Conservation (phyloP, 345 rosid species). For the Murraya paniculata region DNA sequence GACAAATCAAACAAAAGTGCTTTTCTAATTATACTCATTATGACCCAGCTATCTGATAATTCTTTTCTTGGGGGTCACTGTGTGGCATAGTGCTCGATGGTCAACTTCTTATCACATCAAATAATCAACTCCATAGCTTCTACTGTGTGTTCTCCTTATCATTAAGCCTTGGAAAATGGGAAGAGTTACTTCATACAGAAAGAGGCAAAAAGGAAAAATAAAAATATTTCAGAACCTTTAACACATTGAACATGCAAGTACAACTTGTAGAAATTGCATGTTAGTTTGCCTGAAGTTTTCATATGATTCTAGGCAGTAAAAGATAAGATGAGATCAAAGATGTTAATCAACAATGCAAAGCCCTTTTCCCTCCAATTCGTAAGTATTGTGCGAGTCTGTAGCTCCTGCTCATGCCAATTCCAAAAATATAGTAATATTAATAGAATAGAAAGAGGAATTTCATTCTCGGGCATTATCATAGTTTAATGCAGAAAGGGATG, state of each 20-base stretch:
- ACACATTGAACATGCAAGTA: background rate
- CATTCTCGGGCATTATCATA: constrained; percentile 5
- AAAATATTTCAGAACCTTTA: background rate
- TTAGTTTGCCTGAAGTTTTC: background rate
- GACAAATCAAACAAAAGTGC: constrained; percentile 8
- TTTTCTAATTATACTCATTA: background rate
- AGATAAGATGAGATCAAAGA: background rate
- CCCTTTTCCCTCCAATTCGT: background rate
- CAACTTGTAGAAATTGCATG: background rate
- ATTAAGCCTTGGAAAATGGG: background rate
- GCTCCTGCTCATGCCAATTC: background rate
- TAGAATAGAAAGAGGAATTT: background rate
- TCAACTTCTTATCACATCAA: constrained; percentile 12
- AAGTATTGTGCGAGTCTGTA: too few relatives aligned
- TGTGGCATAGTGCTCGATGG: background rate
- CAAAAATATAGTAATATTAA: background rate
- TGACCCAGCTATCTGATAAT: background rate
- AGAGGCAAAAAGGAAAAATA: background rate
- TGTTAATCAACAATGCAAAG: background rate
- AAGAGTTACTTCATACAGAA: background rate
- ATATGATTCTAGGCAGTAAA: background rate
- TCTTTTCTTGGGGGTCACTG: background rate
- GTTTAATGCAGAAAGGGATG: background rate
- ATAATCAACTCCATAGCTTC: background rate
- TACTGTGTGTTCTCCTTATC: background rate